Evolutionary conservation across 192 early-diverging fungal species (phyloP).

Genomic region (Gryganskiella cystojenkinii): DNA sequence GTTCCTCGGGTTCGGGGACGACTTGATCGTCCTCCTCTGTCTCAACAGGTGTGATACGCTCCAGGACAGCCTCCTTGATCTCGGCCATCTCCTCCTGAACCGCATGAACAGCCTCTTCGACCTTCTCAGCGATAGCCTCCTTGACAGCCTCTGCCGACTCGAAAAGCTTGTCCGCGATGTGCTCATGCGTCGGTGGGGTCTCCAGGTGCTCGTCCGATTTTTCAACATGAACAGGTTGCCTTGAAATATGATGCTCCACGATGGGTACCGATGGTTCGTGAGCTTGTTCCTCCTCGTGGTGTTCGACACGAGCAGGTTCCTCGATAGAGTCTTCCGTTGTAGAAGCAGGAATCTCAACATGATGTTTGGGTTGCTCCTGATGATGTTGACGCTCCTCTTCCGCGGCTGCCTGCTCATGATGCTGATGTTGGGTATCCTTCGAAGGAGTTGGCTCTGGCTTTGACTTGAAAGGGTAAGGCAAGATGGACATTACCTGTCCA

Average conservation of each 20-base stretch:
- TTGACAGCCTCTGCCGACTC: neutral
- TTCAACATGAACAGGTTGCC: constrained; percentile 23
- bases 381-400: too few relatives aligned
- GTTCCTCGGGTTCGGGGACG: too few relatives aligned
- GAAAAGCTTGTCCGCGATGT: too few relatives aligned
- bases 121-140: neutral
- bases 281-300: neutral
- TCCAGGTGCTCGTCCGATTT: neutral
- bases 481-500: constrained; percentile 30
- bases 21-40: neutral
- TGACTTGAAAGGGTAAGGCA: constrained; percentile 42
- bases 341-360: too few relatives aligned
- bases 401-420: neutral
- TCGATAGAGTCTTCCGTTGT: too few relatives aligned
- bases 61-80: neutral
- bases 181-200: too few relatives aligned
- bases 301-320: too few relatives aligned
- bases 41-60: neutral
- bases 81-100: constrained; percentile 11
- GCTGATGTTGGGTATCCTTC: neutral
- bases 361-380: too few relatives aligned
- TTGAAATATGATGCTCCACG: constrained; percentile 8
- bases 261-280: neutral
- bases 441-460: neutral
- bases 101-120: constrained; percentile 2